These are phyloP conservation scores for Boletus subcaerulescens DNA, from an alignment of 768 basidiomycete genomes.

Conservation along the genomic window DNA sequence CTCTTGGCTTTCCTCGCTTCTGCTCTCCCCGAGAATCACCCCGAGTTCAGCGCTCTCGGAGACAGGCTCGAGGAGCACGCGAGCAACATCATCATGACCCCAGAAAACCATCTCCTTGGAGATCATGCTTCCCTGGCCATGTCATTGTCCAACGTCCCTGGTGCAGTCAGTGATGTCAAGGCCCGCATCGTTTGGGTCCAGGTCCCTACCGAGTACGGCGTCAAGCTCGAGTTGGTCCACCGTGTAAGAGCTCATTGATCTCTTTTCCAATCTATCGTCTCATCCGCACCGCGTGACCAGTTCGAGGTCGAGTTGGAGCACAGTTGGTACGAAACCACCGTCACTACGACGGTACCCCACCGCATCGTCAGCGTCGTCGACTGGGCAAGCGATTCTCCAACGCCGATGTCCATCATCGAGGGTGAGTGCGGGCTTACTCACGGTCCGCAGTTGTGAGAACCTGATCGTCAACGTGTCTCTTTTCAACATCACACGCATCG, in stretches of 20 bases:
- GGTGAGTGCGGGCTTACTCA: slow-evolving; percentile 14
- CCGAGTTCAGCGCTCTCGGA: slow-evolving; percentile 42
- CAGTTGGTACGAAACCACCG: slow-evolving; percentile 94
- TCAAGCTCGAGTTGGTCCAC: slow-evolving; percentile 69
- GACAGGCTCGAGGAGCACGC: slow-evolving; percentile 49
- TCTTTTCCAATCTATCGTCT: neutral
- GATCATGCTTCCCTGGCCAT: slow-evolving; percentile 38
- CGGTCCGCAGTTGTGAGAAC: neutral
- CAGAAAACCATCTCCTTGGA: slow-evolving; percentile 46
- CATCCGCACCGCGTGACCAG: slow-evolving; percentile 30
- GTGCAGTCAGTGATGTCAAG: slow-evolving; percentile 78
- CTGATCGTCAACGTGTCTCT: slow-evolving; percentile 3
- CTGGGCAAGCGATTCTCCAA: slow-evolving; percentile 82
- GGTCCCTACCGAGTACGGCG: slow-evolving; percentile 63
- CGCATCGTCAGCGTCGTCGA: slow-evolving; percentile 87
- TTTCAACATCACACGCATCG: neutral
- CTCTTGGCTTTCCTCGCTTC: slow-evolving; percentile 78
- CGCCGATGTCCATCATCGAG: slow-evolving; percentile 25
- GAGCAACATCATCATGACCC: slow-evolving; percentile 44
- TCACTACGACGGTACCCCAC: slow-evolving; percentile 71
- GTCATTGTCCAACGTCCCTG: slow-evolving; percentile 51
- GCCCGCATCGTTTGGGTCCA: slow-evolving; percentile 78
- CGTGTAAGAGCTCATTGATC: slow-evolving; percentile 15
- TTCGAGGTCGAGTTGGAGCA: slow-evolving; percentile 92
- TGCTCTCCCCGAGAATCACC: slow-evolving; percentile 52